Evolutionary conservation across 768 basidiomycete genomes (phyloP).

Genomic region (Wakefieldia striispora): DNA sequence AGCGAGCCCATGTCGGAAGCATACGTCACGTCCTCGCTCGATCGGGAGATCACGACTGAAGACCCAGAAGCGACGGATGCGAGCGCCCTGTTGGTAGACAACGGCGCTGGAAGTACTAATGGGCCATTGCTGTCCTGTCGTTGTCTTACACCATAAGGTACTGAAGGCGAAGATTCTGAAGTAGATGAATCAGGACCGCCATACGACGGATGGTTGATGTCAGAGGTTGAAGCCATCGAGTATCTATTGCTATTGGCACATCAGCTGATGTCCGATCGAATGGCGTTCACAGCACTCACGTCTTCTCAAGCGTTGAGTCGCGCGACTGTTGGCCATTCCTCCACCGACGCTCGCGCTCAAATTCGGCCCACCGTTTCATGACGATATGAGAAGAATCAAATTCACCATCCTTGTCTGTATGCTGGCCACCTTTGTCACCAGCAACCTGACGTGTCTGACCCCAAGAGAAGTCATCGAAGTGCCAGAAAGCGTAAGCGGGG

Average conservation of each 20-base stretch:
- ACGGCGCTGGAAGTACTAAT: conserved; percentile 72
- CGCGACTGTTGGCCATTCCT: conserved; percentile 82
- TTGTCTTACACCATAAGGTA: conserved; percentile 42
- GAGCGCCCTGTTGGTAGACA: conserved; percentile 56
- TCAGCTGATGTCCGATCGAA: conserved; percentile 9
- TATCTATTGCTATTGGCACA: conserved; percentile 53
- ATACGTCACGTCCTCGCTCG: conserved; percentile 41
- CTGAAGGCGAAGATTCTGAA: conserved; percentile 48
- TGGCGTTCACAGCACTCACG: conserved; percentile 41
- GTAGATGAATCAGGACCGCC: conserved; percentile 58
- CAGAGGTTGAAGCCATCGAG: conserved; percentile 76
- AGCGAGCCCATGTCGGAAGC: conserved; percentile 35
- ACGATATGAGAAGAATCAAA: conserved; percentile 97
- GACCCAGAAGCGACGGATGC: conserved; percentile 41
- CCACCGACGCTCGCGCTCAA: conserved; percentile 94
- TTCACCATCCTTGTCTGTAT: conserved; percentile 94
- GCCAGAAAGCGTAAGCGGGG: conserved; percentile 97
- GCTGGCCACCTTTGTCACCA: conserved; percentile 68
- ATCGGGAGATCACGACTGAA: conserved; percentile 44
- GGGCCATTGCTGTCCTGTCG: conserved; percentile 70
- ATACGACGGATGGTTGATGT: conserved; percentile 59
- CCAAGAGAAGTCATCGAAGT: conserved; percentile 99
- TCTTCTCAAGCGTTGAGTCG: conserved; percentile 70
- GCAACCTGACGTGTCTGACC: conserved; percentile 87
- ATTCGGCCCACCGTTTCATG: conserved; percentile 99